Evolutionary conservation across 352 stramenopile genomes (phyloP).

Genomic region (Phytophthora pinifolia): DNA sequence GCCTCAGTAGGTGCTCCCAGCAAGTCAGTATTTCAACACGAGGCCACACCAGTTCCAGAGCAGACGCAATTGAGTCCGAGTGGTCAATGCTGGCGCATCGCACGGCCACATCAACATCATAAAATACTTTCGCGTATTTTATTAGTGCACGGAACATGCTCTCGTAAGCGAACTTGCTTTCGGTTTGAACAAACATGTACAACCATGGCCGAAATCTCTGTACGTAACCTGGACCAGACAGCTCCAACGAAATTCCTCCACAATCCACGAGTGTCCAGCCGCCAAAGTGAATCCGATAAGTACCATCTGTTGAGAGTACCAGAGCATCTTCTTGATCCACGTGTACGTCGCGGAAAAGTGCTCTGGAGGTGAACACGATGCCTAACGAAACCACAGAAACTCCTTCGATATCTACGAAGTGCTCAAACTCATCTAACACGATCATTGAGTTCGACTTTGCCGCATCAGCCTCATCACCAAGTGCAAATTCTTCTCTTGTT

Average conservation of each 20-base stretch:
- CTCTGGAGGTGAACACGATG: slow-evolving; percentile 2
- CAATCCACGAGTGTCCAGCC: slow-evolving; percentile 6
- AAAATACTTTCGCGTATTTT: slow-evolving; percentile 9
- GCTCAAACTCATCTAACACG: slow-evolving; percentile 9
- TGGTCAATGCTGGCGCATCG: slow-evolving; percentile 13
- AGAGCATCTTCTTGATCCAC: neutral
- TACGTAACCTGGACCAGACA: neutral
- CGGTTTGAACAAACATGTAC: slow-evolving; percentile 16
- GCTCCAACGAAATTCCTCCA: slow-evolving; percentile 8
- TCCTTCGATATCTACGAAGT: neutral
- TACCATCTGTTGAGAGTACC: slow-evolving; percentile 9
- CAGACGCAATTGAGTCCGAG: slow-evolving; percentile 9
- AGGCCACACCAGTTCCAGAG: slow-evolving; percentile 8
- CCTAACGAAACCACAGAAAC: neutral
- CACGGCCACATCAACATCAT: neutral
- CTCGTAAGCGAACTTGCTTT: slow-evolving; percentile 6
- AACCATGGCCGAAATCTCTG: slow-evolving; percentile 12
- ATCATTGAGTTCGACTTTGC: slow-evolving; percentile 6
- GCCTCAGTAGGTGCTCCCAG: slow-evolving; percentile 12
- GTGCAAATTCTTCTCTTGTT: neutral
- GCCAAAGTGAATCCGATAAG: slow-evolving; percentile 9
- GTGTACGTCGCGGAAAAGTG: slow-evolving; percentile 5
- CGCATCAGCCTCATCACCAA: slow-evolving; percentile 1
- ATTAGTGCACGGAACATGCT: slow-evolving; percentile 6
- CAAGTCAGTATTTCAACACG: slow-evolving; percentile 6